These are phyloP conservation scores for Pleurotus platypus DNA, from an alignment of 768 basidiomycete genomes.

Conservation along the genomic window DNA sequence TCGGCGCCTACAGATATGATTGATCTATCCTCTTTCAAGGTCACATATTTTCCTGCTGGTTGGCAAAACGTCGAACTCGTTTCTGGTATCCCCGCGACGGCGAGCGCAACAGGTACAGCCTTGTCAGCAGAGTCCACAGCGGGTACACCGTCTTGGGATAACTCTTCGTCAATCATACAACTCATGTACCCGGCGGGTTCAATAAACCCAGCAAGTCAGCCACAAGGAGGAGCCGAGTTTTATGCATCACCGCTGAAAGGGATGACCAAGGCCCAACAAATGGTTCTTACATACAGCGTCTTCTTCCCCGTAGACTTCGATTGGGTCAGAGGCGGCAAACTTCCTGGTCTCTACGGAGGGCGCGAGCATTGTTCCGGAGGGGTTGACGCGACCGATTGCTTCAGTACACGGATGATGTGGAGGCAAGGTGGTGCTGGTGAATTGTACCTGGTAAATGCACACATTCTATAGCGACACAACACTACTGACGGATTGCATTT, in stretches of 20 bases:
- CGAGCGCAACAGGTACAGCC: conserved; percentile 17
- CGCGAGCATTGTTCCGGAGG: conserved; percentile 71
- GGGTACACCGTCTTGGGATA: conserved; percentile 17
- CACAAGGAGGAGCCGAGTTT: conserved; percentile 74
- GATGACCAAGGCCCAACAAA: conserved; percentile 43
- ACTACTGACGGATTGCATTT: not conserved
- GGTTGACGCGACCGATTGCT: conserved; percentile 66
- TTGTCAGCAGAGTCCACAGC: not conserved
- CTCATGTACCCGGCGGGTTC: conserved; percentile 67
- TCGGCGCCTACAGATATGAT: conserved; percentile 46
- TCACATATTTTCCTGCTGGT: conserved; percentile 54
- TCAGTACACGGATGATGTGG: conserved; percentile 88
- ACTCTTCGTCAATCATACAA: conserved; percentile 46
- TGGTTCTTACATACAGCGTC: conserved; percentile 65
- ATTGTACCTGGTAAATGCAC: conserved; percentile 59
- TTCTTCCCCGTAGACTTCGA: conserved; percentile 75
- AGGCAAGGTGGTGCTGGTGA: conserved; percentile 65
- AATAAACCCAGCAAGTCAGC: conserved; percentile 60
- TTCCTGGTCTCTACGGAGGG: conserved; percentile 79
- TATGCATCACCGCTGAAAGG: conserved; percentile 40
- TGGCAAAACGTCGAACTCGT: conserved; percentile 54
- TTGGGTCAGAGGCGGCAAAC: conserved; percentile 80
- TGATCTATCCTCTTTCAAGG: conserved; percentile 56
- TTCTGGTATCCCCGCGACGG: conserved; percentile 37
- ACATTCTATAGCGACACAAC: not conserved